phyloP scores from a whole-genome alignment of 164 flowering plant species.

The Magnolia changhungtana region DNA sequence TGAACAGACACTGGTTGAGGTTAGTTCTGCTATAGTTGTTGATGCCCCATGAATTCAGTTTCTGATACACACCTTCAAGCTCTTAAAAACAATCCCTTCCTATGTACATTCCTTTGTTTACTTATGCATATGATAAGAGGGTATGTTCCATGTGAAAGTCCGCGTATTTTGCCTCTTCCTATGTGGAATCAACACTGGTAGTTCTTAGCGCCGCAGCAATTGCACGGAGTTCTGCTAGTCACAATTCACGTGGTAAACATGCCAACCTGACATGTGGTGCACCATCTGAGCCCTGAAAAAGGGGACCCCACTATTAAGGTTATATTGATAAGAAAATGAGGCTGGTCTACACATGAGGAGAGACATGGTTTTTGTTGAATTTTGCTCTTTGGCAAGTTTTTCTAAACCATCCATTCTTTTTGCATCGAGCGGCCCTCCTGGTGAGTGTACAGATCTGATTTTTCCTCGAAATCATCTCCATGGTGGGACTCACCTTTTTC shows the following conservation, averaged over 20 bases:
- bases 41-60: neutral
- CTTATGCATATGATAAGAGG: neutral
- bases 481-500: neutral
- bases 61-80: neutral
- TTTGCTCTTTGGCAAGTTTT: neutral
- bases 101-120: neutral
- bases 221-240: neutral
- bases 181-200: neutral
- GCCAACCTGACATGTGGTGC: neutral
- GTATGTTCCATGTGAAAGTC: neutral
- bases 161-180: neutral
- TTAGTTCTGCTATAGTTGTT: constrained; percentile 18
- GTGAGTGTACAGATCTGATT: neutral
- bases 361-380: neutral
- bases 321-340: neutral
- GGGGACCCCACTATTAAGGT: neutral
- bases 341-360: neutral
- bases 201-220: neutral
- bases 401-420: neutral
- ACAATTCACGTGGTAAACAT: neutral
- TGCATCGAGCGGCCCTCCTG: neutral
- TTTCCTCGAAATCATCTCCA: neutral
- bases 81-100: no score
- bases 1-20: constrained; percentile 97
- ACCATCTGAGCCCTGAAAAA: neutral